A percentile compares a stretch with the other conserved stretches of the same genome.
These are phyloP conservation scores for Lipomyces yamanashiensis DNA, from an alignment of 805 yeast genomes.

Conservation along the genomic window DNA sequence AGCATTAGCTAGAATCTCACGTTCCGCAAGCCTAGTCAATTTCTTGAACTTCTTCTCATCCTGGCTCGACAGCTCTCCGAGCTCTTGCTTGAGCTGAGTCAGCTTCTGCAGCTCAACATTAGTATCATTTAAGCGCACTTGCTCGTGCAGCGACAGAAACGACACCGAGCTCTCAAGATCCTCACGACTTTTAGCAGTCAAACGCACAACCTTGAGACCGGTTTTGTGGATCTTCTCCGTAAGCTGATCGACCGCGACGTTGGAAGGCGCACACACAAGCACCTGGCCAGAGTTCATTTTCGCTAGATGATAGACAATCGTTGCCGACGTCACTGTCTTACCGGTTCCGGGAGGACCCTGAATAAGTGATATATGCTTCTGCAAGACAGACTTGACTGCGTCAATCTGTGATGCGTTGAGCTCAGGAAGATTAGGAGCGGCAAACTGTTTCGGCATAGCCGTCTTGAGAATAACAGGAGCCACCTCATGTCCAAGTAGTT, in stretches of 20 bases:
- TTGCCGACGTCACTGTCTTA: slow-evolving; percentile 90
- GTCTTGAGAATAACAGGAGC: slow-evolving; percentile 54
- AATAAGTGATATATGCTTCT: slow-evolving; percentile 75
- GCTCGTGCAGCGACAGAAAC: slow-evolving; percentile 60
- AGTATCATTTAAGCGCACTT: slow-evolving; percentile 53
- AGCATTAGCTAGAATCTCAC: slow-evolving; percentile 55
- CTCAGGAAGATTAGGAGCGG: slow-evolving; percentile 68
- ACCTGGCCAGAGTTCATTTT: slow-evolving; percentile 65
- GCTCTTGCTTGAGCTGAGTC: slow-evolving; percentile 60
- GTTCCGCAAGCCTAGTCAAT: slow-evolving; percentile 56
- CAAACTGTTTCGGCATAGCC: slow-evolving; percentile 63
- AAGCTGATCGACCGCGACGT: slow-evolving; percentile 91
- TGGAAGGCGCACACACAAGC: slow-evolving; percentile 92
- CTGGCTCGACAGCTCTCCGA: slow-evolving; percentile 66
- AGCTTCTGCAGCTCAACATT: slow-evolving; percentile 59
- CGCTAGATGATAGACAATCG: slow-evolving; percentile 77
- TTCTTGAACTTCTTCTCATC: slow-evolving; percentile 56
- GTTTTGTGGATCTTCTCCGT: slow-evolving; percentile 71
- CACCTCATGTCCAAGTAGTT: slow-evolving; percentile 78
- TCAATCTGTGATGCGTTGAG: slow-evolving; percentile 77
- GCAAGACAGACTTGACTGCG: slow-evolving; percentile 73
- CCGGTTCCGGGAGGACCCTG: slow-evolving; percentile 99
- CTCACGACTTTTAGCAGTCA: slow-evolving; percentile 78
- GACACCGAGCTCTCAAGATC: slow-evolving; percentile 71
- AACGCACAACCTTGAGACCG: slow-evolving; percentile 77